These are phyloP conservation scores for Rhodosporidiobolus sp. DNA, from an alignment of 768 basidiomycete genomes.

Conservation along the genomic window DNA sequence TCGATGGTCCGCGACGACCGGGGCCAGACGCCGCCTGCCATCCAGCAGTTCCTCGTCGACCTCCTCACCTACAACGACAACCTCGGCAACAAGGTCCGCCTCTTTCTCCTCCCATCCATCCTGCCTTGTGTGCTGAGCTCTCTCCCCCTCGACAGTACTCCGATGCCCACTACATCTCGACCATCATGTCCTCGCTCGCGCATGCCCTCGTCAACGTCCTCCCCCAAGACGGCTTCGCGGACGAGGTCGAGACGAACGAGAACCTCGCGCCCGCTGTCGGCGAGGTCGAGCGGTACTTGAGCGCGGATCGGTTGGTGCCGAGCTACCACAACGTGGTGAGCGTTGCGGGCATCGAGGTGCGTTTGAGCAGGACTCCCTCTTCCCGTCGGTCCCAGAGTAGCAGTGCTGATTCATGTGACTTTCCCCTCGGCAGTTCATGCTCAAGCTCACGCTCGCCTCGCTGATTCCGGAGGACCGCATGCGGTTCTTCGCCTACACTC, in stretches of 20 bases:
- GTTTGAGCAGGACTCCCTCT: constrained; percentile 40
- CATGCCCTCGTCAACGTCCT: constrained; percentile 65
- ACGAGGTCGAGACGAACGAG: constrained; percentile 54
- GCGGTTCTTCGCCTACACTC: constrained; percentile 80
- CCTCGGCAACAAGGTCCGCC: constrained; percentile 74
- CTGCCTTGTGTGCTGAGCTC: background rate
- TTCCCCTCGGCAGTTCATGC: constrained; percentile 62
- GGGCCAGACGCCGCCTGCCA: constrained; percentile 78
- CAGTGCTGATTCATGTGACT: constrained; percentile 25
- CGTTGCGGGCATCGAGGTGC: constrained; percentile 80
- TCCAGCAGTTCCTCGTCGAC: constrained; percentile 83
- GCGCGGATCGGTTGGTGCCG: constrained; percentile 91
- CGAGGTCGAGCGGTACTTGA: constrained; percentile 86
- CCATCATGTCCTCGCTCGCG: constrained; percentile 75
- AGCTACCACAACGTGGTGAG: constrained; percentile 93
- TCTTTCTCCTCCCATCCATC: background rate
- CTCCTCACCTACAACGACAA: constrained; percentile 95
- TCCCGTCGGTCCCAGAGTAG: too few relatives aligned
- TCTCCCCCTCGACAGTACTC: constrained; percentile 61
- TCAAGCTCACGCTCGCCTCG: constrained; percentile 70
- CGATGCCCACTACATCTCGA: constrained; percentile 85
- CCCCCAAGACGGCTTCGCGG: constrained; percentile 60
- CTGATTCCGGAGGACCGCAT: constrained; percentile 72
- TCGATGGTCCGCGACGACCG: constrained; percentile 81
- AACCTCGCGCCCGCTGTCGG: constrained; percentile 65